Evolutionary conservation across 345 rosid genomes (phyloP), one percentile per base, ranked within the genome.

Genomic region (Euphorbia lathyris): DNA sequence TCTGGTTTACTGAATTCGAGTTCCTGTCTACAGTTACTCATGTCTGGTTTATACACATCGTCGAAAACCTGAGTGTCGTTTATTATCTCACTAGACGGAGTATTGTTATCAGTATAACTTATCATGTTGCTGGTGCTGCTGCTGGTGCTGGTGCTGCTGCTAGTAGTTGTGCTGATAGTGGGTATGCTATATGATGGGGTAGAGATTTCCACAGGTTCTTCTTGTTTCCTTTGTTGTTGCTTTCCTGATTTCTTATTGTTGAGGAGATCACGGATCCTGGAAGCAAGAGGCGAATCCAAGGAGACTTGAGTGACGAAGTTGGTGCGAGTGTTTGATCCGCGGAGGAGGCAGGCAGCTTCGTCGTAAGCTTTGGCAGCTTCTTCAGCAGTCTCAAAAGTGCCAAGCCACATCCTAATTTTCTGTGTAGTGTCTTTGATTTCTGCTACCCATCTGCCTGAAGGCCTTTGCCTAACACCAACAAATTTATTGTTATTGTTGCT

Each of bases 371-470:
- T 75, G 9, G 95, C 95, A 65, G 91, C 95, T 66, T 85, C 91
- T 73, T 89, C 91, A 0, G 94, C 94, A 4, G 91, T 86, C 76
- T 82, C 89, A 47, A 83, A 88, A 58, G 94, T 88, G 40, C 94
- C 94, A 59, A 88, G 89, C 94, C 94, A 88, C 88, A 88, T 80
- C 79, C 94, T 81, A 47, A 85, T 86, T 80, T 88, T 88, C 32
- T 88, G 82, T 16, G 91, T 83, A 26, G 93, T 88, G 86, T 86
- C 93, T 69, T 88, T 88, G 81, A 88, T 88, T 79, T 88, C 93
- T 13, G 93, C 93, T 3, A 88, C 88, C 94, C 94, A 88, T 80
- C 88, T 82, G n/a, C 94, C 94, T 0, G 94, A 88, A 64, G 89
- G 89, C 79, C 94, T 82, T 78, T 88, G 91, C 32, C 94, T 79